Base-by-base conservation (phyloP, 176 grass and related monocot species). In the Areca catechu region DNA sequence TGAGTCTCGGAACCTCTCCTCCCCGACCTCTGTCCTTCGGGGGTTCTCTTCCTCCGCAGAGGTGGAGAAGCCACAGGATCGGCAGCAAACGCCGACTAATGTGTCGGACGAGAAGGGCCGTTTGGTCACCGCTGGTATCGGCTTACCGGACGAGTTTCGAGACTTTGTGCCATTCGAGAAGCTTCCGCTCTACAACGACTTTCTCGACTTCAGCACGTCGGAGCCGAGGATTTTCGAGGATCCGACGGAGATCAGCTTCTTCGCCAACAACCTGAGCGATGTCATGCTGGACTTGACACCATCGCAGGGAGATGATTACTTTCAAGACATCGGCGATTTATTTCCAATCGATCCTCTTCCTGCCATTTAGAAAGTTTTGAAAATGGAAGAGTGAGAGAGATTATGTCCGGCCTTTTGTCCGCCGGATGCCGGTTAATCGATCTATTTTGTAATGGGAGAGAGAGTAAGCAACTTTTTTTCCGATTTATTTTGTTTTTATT, bases 1-100 rank as follows among this genome's bases (percentile, higher is more conserved):
- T 48, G 94, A 98, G 30, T 92, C 84, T 0, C 81, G 81, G 50
- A 76, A 76, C 53, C 73, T 77, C 15, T 80, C 76, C 2, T 98
- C 94, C 2, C 94, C 94, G 0, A 92, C 85, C 29, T 98, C 94
- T 48, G 94, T 98, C 5, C 94, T 99, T 37, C 78, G 82, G 23
- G 72, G 70, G 0, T 84, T 71, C 59, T 56, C 79, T 1, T 74
- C 56, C 1, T 77, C 79, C 25, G 50, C 68, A 4, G 2, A 69
- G 12, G 10, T 18, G 1, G 24, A 5, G 15, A 14, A 49, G 21
- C 54, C 20, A 15, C 16, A 0, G 17, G 5, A 12, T 1, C 24
- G 15, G 48, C 34, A 43, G 34, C 9, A 12, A 14, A 43, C 34
- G 34, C 34, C 34, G 34, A 43, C 34, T 14, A 5, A 43, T 2